Evolutionary conservation across 2,329 filamentous ascomycete species (phyloP).

Genomic region (Clarireedia hainanense): DNA sequence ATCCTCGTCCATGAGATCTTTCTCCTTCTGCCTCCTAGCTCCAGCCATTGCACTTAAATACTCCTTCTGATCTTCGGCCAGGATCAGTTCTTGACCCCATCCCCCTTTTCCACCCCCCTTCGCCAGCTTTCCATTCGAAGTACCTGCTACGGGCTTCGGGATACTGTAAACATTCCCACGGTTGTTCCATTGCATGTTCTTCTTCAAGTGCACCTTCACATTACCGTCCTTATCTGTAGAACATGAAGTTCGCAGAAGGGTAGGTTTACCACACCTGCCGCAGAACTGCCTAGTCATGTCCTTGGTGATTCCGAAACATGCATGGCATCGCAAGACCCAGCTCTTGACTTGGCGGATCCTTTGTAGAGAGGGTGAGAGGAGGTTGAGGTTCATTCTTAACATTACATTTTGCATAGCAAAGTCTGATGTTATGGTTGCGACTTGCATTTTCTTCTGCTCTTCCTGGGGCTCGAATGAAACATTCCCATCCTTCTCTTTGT

Average conservation of each 20-base stretch:
- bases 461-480: slow-evolving; percentile 40
- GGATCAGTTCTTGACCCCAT: slow-evolving; percentile 76
- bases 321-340: slow-evolving; percentile 88
- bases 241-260: slow-evolving; percentile 77
- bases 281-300: slow-evolving; percentile 90
- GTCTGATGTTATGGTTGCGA: slow-evolving; percentile 88
- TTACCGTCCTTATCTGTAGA: slow-evolving; percentile 72
- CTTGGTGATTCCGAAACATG: slow-evolving; percentile 78
- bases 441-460: slow-evolving; percentile 63
- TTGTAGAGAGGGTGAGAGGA: slow-evolving; percentile 70
- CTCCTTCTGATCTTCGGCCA: slow-evolving; percentile 96
- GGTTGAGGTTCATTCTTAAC: slow-evolving; percentile 87
- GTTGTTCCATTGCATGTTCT: slow-evolving; percentile 94
- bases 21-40: slow-evolving; percentile 59
- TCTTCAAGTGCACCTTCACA: slow-evolving; percentile 82
- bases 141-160: slow-evolving; percentile 80
- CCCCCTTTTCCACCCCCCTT: slow-evolving; percentile 71
- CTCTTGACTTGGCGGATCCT: slow-evolving; percentile 80
- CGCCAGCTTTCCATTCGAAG: slow-evolving; percentile 64
- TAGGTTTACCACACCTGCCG: slow-evolving; percentile 79
- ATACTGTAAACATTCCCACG: slow-evolving; percentile 88
- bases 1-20: slow-evolving; percentile 91
- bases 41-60: slow-evolving; percentile 58
- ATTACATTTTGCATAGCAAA: slow-evolving; percentile 98
- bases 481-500: slow-evolving; percentile 59